Base-by-base conservation (phyloP, 2,329 filamentous ascomycete genomes). In the Coniella vitis region DNA sequence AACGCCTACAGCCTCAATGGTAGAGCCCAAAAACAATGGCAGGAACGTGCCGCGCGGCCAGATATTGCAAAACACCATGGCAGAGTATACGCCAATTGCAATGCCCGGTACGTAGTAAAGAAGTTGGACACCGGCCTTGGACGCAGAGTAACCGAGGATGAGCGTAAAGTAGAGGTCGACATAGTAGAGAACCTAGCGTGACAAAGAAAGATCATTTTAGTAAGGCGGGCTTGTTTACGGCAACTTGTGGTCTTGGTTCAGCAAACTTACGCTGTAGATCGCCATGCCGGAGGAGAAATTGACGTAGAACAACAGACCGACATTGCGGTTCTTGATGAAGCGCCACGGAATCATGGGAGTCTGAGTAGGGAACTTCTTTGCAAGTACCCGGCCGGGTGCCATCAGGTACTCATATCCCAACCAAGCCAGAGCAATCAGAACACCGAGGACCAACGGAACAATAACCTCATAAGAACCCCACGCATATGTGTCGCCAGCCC, bases 121-220 rank as follows among this genome's bases (percentile, higher is more conserved):
- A 4, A 87, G 67, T 52, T 81, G 74, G 0, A 74, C 58, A 7
- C 79, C 80, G 1, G 79, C 71, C 43, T 75, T 59, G 19, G 73
- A 19, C 66, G 69, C 20, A 54, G 54, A 61, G 52, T 76, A 78
- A 9, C 69, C 72, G 62, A 79, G 66, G 3, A 85, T 81, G n/a
- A 84, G 65, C 3, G 78, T 77, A 60, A 85, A 86, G 62, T 85
- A 87, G 19, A 86, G 73, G n/a, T 77, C 78, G 54, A 83, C 78
- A 57, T 85, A 87, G 63, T 86, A 87, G 54, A 86, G 42, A 3
- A 50, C 47, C 47, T 49, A 3, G 12, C 7, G 25, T 10, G 20
- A 19, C 2, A 40, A 29, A 3, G 25, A 29, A 71, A 17, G n/a
- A 20, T 37, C n/a, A n/a, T n/a, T n/a, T n/a, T n/a, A 42, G 35